Base-by-base conservation (phyloP, 2,329 filamentous ascomycete species). In the Dactylellina haptotyla region DNA sequence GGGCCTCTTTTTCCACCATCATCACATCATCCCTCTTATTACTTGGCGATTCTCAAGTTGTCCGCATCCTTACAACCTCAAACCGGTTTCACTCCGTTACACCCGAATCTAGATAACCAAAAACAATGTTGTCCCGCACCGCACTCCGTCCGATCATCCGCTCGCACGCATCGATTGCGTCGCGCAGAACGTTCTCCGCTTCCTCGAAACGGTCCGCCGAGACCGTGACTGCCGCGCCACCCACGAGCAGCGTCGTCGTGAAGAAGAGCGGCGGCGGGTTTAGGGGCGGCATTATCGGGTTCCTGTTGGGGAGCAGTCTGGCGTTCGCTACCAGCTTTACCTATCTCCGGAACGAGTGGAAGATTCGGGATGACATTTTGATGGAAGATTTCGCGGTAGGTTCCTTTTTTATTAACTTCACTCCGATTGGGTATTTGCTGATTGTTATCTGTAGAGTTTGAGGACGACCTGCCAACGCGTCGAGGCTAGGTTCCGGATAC, bases 301-400 rank as follows among this genome's bases (percentile, higher is more conserved):
- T 73, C 37, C 37, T 75, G 50, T 25, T 75, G n/a, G 62, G 62
- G n/a, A 75, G 70, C 25, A 63, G 41, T 32, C 53, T 75, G 23
- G 70, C 70, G 16, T 74, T 74, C 23, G 70, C 62, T 14, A 69
- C 70, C 2, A 69, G 63, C 20, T 75, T 75, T 43, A 75, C 70
- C 12, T 75, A 75, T 32, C 63, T 75, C 18, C 54, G 70, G 37
- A 69, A 63, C 39, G 70, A 75, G 43, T 75, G 70, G 70, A 75
- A 75, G 43, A 28, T 64, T 32, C 45, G 70, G 26, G 70, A 75
- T 54, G 70, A 75, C 32, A 75, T 75, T 16, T 20, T 75, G 50
- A 75, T 75, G 70, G 70, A 75, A 18, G 70, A 75, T 53, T 75
- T 75, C 20, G 70, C 70, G 6, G 70, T 75, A 75, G 16, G 69